Percentiles rank a stretch among this genome's conserved stretches.
phyloP scores from a whole-genome alignment of 169 alveolate genomes.

The Plasmodium ovale region DNA sequence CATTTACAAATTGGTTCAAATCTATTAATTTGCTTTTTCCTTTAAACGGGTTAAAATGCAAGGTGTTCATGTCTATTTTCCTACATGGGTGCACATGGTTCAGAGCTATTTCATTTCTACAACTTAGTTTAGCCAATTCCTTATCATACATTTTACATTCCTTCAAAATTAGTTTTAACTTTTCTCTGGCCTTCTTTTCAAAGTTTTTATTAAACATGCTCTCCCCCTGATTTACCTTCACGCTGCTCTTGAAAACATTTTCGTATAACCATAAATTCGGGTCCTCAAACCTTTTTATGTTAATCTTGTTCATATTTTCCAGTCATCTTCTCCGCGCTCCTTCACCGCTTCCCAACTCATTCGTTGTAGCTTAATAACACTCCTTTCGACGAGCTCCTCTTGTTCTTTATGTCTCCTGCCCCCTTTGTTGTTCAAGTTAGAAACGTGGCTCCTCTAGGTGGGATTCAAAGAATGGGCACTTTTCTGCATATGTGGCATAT shows the following conservation, averaged over 20 bases:
- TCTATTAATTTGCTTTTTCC: not conserved
- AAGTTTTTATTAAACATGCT: constrained; percentile 5
- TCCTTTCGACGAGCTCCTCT: no score
- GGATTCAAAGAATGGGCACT: no score
- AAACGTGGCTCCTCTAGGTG: no score
- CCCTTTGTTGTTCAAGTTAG: no score
- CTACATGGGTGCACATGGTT: constrained; percentile 4
- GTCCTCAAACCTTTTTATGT: constrained; percentile 50
- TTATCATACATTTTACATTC: constrained; percentile 56
- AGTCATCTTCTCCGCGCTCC: not conserved
- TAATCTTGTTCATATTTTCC: constrained; percentile 20
- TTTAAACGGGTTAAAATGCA: constrained; percentile 18
- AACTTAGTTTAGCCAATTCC: constrained; percentile 40
- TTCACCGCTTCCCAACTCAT: not conserved
- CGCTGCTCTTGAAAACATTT: constrained; percentile 21
- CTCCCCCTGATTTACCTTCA: not conserved
- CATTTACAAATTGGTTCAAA: constrained; percentile 10
- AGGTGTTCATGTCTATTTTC: constrained; percentile 24
- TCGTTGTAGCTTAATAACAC: no score
- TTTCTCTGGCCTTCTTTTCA: constrained; percentile 20
- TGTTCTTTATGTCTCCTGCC: no score
- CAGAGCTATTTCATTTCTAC: not conserved
- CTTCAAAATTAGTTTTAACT: constrained; percentile 40
- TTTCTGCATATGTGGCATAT: no score
- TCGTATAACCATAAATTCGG: constrained; percentile 73